A percentile compares a stretch with the other conserved stretches of the same genome.
Evolutionary conservation across 192 early-diverging fungal genomes (phyloP).

Genomic region (Coemansia sp.): DNA sequence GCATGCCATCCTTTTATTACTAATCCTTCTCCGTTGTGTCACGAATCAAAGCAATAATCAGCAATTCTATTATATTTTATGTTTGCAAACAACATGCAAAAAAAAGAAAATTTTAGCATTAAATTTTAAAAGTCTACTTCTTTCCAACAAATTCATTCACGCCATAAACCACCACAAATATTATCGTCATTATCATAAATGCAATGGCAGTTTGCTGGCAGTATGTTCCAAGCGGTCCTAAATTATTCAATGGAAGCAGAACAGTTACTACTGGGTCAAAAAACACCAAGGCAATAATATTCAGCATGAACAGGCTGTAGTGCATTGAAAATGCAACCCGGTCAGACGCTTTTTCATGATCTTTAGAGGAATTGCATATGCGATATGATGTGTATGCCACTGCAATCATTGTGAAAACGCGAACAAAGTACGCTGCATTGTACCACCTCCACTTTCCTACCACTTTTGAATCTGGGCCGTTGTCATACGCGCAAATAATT

Average conservation of each 20-base stretch:
- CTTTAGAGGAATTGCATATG: not conserved
- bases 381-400: not conserved
- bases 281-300: not conserved
- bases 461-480: not conserved
- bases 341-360: not conserved
- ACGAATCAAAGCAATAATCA: too few species aligned
- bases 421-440: not conserved
- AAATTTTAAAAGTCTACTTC: not conserved
- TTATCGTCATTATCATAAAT: not conserved
- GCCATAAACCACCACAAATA: not conserved
- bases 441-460: not conserved
- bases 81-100: too few species aligned
- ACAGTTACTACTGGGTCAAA: not conserved
- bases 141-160: not conserved
- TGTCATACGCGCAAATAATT: not conserved
- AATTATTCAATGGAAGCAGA: not conserved
- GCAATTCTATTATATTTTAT: too few species aligned
- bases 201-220: not conserved
- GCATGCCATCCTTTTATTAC: too few species aligned
- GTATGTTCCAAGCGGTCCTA: not conserved
- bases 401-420: not conserved
- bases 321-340: not conserved
- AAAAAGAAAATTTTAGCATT: not conserved
- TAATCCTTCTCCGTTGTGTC: too few species aligned
- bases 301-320: not conserved